These are phyloP conservation scores for Aspergillus ruber DNA, from an alignment of 2,329 filamentous ascomycete species.

Conservation along the genomic window DNA sequence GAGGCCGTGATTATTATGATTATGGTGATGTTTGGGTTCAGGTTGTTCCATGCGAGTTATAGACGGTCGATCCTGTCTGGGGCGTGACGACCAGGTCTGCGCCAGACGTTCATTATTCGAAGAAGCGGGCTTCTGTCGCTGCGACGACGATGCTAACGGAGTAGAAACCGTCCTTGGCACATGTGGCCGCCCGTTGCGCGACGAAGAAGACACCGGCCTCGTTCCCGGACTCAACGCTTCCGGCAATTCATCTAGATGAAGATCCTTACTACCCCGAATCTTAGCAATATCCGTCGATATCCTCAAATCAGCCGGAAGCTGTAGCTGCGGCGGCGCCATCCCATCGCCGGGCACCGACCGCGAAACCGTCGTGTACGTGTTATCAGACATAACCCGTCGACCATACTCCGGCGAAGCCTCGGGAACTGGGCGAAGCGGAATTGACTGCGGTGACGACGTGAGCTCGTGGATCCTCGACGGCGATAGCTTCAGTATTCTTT, in stretches of 20 bases:
- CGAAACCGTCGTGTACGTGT: constrained; percentile 5
- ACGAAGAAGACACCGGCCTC: constrained; percentile 12
- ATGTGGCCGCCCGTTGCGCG: constrained; percentile 23
- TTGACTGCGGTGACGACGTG: constrained; percentile 47
- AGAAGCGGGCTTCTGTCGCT: constrained; percentile 23
- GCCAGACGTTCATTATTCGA: constrained; percentile 25
- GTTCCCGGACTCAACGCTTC: constrained; percentile 14
- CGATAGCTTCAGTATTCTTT: constrained; percentile 45
- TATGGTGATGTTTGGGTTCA: constrained; percentile 25
- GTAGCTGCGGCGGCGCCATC: constrained; percentile 1
- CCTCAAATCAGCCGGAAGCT: constrained; percentile 24
- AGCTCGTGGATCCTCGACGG: constrained; percentile 50
- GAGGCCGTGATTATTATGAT: neutral
- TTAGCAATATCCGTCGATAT: constrained; percentile 12
- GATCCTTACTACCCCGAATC: constrained; percentile 19
- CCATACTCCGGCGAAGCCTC: constrained; percentile 13
- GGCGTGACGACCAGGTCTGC: constrained; percentile 28
- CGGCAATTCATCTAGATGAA: constrained; percentile 18
- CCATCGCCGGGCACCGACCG: constrained; percentile 11
- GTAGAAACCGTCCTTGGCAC: constrained; percentile 32
- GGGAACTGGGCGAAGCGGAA: constrained; percentile 42
- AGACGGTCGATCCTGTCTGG: constrained; percentile 26
- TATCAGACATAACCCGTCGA: constrained; percentile 18
- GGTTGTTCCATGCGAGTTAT: constrained; percentile 22
- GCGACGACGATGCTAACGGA: constrained; percentile 16